Base-by-base conservation (phyloP, 2,329 filamentous ascomycete species). In the Colletotrichum brevisporum region DNA sequence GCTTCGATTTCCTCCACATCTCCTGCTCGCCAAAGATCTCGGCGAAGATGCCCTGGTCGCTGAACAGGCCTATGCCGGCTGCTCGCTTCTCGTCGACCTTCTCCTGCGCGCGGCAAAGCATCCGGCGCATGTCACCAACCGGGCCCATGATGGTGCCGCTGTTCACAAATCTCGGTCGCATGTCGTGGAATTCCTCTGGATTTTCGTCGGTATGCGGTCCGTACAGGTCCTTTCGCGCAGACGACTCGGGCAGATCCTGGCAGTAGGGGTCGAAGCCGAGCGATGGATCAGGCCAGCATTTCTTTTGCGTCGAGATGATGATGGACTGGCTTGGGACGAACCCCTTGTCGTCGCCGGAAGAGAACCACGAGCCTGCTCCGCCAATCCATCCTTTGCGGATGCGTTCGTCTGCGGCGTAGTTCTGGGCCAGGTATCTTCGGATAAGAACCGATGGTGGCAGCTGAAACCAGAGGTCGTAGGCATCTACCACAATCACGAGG, bases 391-490 rank as follows among this genome's bases (percentile, higher is more conserved):
- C 59, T 3, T 69, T 63, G 6, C 63, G 75, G 4, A 74, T 43
- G 18, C 79, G 76, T 6, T 74, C 72, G 62, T 81, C 74, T 18
- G 79, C 78, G 45, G 79, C 77, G 5, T 67, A 65, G 64, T 80
- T 80, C 36, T 80, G 72, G 6, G 74, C 74, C 57, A 80, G 76
- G 61, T 76, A 82, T 5, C 80, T 75, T 43, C 77, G 66, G 6
- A 82, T 76, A 2, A 82, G 75, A 1, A 80, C 75, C 8, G 77
- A 76, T 0, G 80, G 78, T 0, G 79, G 80, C 3, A 82, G 75
- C 58, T 82, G 80, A 55, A 82, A 81, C 80, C 79, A 82, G 47
- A 79, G 71, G 50, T 82, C 78, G 69, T 82, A 78, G 0, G 79
- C 77, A 43, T 82, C 80, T 3, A 82, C 75, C 26, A 82, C 69